phyloP scores from a whole-genome alignment of 306 rosid genomes.

The Quercus gilva region DNA sequence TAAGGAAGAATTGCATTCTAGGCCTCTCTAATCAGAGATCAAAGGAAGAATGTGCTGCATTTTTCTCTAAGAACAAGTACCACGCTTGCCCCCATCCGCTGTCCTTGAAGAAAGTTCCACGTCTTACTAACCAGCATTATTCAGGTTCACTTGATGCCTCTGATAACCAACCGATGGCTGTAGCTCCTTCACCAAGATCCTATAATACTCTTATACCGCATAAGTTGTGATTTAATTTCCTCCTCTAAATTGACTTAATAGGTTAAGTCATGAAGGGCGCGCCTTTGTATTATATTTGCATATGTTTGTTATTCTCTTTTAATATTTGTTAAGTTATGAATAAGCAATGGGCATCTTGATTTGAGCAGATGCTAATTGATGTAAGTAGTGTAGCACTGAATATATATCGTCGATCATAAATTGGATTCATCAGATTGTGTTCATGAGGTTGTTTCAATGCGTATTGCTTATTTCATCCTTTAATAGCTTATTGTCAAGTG shows the following conservation, averaged over 20 bases:
- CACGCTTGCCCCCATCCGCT: slow-evolving; percentile 24
- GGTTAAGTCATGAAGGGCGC: no score
- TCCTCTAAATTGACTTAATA: neutral
- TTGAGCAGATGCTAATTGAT: no score
- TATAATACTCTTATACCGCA: slow-evolving; percentile 41
- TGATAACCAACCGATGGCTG: neutral
- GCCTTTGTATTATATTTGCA: neutral
- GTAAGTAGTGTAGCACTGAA: no score
- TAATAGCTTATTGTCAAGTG: no score
- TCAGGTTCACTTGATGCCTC: neutral
- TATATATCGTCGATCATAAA: neutral
- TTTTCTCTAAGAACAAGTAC: slow-evolving; percentile 14
- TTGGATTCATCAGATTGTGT: no score
- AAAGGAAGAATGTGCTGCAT: slow-evolving; percentile 15
- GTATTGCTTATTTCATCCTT: no score
- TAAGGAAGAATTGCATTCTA: slow-evolving; percentile 50
- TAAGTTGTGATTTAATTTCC: slow-evolving; percentile 14
- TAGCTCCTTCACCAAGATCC: slow-evolving; percentile 19
- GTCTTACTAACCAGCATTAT: slow-evolving; percentile 2
- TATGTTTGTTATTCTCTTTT: neutral
- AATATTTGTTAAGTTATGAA: neutral
- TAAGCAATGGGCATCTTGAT: neutral
- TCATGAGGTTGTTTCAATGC: slow-evolving; percentile 19
- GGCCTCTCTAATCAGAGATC: slow-evolving; percentile 48
- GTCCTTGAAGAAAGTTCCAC: slow-evolving; percentile 37